phyloP scores from a whole-genome alignment of 1,284 basidiomycete genomes.

The Microbotryum saponariae region DNA sequence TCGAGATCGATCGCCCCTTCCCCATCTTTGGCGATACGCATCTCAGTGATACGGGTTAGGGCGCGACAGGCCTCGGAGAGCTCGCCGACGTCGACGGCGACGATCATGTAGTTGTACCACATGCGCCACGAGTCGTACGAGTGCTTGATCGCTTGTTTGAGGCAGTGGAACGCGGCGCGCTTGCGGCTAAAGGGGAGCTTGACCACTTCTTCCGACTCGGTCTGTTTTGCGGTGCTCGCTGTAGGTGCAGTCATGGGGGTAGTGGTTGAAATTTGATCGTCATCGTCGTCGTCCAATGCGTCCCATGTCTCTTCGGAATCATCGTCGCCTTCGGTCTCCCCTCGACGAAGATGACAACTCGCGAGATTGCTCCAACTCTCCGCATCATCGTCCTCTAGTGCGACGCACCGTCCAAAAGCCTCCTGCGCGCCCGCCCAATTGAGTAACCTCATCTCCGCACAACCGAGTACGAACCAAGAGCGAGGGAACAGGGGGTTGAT shows the following conservation, averaged over 20 bases:
- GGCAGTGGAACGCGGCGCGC: conserved; percentile 83
- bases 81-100: conserved; percentile 87
- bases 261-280: background rate
- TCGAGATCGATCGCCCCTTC: conserved; percentile 65
- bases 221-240: background rate
- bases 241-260: too few species aligned
- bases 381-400: conserved; percentile 88
- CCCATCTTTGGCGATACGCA: conserved; percentile 59
- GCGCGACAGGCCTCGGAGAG: conserved; percentile 80
- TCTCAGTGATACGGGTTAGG: conserved; percentile 71
- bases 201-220: conserved; percentile 26
- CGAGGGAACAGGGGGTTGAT: conserved; percentile 84
- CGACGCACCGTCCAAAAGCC: conserved; percentile 76
- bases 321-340: conserved; percentile 41
- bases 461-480: conserved; percentile 94
- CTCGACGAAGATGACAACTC: conserved; percentile 81
- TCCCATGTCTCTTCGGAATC: conserved; percentile 7
- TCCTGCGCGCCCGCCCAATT: conserved; percentile 75
- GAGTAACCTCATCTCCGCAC: conserved; percentile 70
- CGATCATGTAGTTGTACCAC: conserved; percentile 97
- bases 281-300: conserved; percentile 6
- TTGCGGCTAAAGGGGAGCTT: conserved; percentile 45
- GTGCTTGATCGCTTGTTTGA: conserved; percentile 77
- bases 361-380: conserved; percentile 99
- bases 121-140: conserved; percentile 91